Evolutionary conservation across 2,329 filamentous ascomycete genomes (phyloP).

Genomic region (Colletotrichum abscissum): DNA sequence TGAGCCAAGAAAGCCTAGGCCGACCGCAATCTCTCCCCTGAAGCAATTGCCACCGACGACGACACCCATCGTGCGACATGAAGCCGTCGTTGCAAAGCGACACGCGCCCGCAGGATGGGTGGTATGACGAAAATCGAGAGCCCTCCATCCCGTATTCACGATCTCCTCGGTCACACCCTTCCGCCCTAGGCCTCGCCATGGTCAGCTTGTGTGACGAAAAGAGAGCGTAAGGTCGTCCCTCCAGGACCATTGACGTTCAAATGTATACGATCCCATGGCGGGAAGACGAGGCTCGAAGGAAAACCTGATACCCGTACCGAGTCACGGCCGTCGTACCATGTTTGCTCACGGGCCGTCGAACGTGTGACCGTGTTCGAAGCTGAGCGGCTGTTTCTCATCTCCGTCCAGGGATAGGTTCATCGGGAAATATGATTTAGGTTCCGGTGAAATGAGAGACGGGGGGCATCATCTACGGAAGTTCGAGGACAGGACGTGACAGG

Average conservation of each 20-base stretch:
- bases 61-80: background rate
- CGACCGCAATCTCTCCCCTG: background rate
- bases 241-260: background rate
- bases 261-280: background rate
- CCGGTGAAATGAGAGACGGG: background rate
- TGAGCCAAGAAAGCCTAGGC: background rate
- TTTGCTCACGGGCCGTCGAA: constrained; percentile 8
- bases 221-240: background rate
- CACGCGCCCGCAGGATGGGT: background rate
- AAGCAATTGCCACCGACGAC: background rate
- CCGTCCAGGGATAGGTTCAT: background rate
- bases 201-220: background rate
- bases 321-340: constrained; percentile 8
- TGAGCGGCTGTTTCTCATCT: background rate
- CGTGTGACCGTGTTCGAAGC: background rate
- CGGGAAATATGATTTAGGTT: background rate
- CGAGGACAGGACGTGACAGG: no score
- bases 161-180: background rate
- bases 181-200: background rate
- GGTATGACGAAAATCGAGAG: background rate
- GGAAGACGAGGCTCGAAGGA: background rate
- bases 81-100: background rate
- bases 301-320: background rate
- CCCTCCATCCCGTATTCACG: background rate
- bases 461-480: no score